Conservation (phyloP, 768 basidiomycete species). For the Amanita jacksonii region DNA sequence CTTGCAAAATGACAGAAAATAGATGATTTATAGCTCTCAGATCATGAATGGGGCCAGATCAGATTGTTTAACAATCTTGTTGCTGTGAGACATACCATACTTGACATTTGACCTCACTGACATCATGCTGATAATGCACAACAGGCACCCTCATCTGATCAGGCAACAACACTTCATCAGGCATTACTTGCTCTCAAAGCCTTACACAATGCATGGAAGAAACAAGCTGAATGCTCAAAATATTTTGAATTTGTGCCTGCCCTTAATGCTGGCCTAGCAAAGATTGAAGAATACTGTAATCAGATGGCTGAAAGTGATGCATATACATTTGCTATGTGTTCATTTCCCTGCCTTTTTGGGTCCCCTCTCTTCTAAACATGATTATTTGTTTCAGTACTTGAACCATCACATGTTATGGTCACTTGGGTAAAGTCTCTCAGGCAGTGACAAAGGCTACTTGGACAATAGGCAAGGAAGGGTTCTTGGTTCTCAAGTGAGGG, state of each 20-base stretch:
- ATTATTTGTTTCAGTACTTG: background rate
- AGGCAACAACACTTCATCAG: slow-evolving; percentile 17
- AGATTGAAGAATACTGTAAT: slow-evolving; percentile 23
- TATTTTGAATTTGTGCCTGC: slow-evolving; percentile 16
- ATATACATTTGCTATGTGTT: slow-evolving; percentile 22
- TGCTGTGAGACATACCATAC: slow-evolving; percentile 7
- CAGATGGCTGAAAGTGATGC: slow-evolving; percentile 19
- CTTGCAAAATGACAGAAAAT: slow-evolving; percentile 17
- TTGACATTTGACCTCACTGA: background rate
- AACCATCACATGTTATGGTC: too few relatives aligned
- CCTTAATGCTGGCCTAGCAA: slow-evolving; percentile 16
- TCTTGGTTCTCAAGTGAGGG: too few relatives aligned
- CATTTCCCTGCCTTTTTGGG: slow-evolving; percentile 1
- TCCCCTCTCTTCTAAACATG: too few relatives aligned
- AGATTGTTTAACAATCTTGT: slow-evolving; percentile 13
- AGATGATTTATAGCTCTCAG: slow-evolving; percentile 11
- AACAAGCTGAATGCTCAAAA: slow-evolving; percentile 4
- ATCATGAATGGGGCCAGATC: slow-evolving; percentile 18
- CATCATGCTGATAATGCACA: slow-evolving; percentile 21
- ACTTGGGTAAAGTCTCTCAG: too few relatives aligned
- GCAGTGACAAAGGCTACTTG: too few relatives aligned
- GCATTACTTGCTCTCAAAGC: slow-evolving; percentile 25
- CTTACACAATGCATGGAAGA: slow-evolving; percentile 21
- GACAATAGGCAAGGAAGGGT: too few relatives aligned
- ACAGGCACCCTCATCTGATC: slow-evolving; percentile 23